A percentile compares a stretch with the other conserved stretches of the same genome.
phyloP scores from a whole-genome alignment of 352 stramenopile genomes.

The Blastocystis sp. region DNA sequence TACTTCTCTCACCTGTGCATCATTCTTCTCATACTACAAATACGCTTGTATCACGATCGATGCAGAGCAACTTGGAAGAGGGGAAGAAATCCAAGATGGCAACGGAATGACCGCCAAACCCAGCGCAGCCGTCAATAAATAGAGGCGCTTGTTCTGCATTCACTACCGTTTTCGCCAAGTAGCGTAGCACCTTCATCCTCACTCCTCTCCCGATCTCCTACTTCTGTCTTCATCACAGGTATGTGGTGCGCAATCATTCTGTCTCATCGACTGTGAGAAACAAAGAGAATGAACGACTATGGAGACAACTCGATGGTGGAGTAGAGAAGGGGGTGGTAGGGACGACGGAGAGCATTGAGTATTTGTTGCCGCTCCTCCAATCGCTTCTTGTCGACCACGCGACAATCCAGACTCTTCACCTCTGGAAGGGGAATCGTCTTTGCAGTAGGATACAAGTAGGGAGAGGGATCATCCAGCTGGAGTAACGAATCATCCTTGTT shows the following conservation, averaged over 20 bases:
- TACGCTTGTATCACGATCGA: conserved; percentile 56
- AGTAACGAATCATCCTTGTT: background rate
- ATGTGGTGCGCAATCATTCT: background rate
- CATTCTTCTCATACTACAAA: background rate
- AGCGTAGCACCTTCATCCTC: background rate
- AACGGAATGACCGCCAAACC: conserved; percentile 29
- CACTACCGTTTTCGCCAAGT: background rate
- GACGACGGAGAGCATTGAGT: background rate
- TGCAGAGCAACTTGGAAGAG: conserved; percentile 16
- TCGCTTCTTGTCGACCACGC: background rate
- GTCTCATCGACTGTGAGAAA: background rate
- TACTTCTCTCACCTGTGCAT: conserved; percentile 13
- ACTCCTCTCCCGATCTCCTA: background rate
- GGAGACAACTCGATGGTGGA: background rate
- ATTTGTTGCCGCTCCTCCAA: background rate
- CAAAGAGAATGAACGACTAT: background rate
- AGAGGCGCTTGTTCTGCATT: background rate
- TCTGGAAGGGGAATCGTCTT: background rate
- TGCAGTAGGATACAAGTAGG: background rate
- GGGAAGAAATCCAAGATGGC: conserved; percentile 39
- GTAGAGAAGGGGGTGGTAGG: conserved; percentile 62
- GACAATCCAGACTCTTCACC: background rate
- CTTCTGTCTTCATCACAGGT: background rate
- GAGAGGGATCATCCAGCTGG: background rate
- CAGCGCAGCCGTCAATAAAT: conserved; percentile 54